phyloP scores from a whole-genome alignment of 768 basidiomycete genomes.

The Cantharellus anzutake region DNA sequence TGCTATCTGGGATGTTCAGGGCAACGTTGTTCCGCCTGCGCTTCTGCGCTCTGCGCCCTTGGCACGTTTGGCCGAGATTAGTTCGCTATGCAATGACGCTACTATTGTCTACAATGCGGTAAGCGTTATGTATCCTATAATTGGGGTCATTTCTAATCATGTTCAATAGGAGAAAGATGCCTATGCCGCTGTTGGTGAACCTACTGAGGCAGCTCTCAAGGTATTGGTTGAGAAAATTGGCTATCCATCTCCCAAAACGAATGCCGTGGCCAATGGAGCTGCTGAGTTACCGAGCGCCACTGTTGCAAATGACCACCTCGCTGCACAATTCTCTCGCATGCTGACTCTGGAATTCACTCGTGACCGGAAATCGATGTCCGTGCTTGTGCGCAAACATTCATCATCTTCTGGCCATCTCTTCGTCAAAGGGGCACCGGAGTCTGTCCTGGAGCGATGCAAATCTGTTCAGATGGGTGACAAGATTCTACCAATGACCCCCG shows the following conservation, averaged over 20 bases:
- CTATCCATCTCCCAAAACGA: constrained; percentile 30
- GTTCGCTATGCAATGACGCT: constrained; percentile 87
- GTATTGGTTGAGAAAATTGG: constrained; percentile 91
- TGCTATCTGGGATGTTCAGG: constrained; percentile 43
- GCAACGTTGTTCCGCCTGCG: constrained; percentile 31
- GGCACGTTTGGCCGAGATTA: constrained; percentile 76
- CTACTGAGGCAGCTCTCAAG: constrained; percentile 91
- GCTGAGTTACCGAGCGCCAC: constrained; percentile 50
- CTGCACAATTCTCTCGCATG: constrained; percentile 52
- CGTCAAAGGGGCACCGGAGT: constrained; percentile 93
- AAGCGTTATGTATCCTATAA: constrained; percentile 14
- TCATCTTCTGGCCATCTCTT: constrained; percentile 44
- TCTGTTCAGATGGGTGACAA: constrained; percentile 45
- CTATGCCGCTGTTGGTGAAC: constrained; percentile 82
- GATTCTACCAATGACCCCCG: constrained; percentile 40
- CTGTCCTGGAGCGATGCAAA: constrained; percentile 76
- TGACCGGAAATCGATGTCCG: constrained; percentile 99
- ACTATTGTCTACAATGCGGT: constrained; percentile 72
- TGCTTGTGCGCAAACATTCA: constrained; percentile 51
- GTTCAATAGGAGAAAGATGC: constrained; percentile 45
- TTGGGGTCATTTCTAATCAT: not conserved
- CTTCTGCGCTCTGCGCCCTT: constrained; percentile 46
- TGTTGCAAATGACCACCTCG: constrained; percentile 72
- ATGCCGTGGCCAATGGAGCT: constrained; percentile 30
- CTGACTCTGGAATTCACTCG: constrained; percentile 96